Conservation (phyloP, 345 rosid genomes). For the Lepidium sativum region DNA sequence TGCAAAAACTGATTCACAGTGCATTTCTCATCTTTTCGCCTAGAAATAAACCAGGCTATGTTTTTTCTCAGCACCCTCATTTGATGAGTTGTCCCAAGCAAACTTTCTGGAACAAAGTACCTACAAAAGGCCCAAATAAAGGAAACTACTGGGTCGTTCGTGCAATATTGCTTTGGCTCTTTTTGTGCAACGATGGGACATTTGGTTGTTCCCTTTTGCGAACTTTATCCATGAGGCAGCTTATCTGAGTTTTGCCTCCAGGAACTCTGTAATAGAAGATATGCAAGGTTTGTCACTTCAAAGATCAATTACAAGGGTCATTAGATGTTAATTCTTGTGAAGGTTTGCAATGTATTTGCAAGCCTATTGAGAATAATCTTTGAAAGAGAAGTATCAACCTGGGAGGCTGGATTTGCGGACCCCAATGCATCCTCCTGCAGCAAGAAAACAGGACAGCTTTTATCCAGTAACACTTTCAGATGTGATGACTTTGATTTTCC, state of each 20-base stretch:
- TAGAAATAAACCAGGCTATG: slow-evolving; percentile 51
- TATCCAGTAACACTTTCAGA: slow-evolving; percentile 47
- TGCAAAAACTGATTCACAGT: slow-evolving; percentile 53
- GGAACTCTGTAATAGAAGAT: slow-evolving; percentile 31
- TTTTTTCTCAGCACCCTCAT: slow-evolving; percentile 60
- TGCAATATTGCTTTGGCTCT: slow-evolving; percentile 38
- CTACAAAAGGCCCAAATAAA: slow-evolving; percentile 77
- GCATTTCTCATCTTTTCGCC: slow-evolving; percentile 63
- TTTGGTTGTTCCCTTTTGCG: slow-evolving; percentile 6
- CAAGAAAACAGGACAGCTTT: slow-evolving; percentile 50
- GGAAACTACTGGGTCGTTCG: slow-evolving; percentile 54
- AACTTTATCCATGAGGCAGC: slow-evolving; percentile 12
- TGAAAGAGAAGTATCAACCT: slow-evolving; percentile 6
- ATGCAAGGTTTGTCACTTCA: neutral
- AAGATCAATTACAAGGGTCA: neutral
- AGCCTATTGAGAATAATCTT: neutral
- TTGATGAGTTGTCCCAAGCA: slow-evolving; percentile 61
- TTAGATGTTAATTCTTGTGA: neutral
- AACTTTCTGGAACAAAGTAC: slow-evolving; percentile 54
- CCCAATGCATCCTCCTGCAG: slow-evolving; percentile 20
- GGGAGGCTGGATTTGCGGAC: neutral
- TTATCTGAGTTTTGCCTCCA: neutral
- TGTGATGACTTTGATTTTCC: slow-evolving; percentile 43
- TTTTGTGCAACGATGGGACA: slow-evolving; percentile 20
- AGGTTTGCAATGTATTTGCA: neutral